Base-by-base conservation (phyloP, 495 filamentous ascomycete genomes). In the Aspergillus indologenus region DNA sequence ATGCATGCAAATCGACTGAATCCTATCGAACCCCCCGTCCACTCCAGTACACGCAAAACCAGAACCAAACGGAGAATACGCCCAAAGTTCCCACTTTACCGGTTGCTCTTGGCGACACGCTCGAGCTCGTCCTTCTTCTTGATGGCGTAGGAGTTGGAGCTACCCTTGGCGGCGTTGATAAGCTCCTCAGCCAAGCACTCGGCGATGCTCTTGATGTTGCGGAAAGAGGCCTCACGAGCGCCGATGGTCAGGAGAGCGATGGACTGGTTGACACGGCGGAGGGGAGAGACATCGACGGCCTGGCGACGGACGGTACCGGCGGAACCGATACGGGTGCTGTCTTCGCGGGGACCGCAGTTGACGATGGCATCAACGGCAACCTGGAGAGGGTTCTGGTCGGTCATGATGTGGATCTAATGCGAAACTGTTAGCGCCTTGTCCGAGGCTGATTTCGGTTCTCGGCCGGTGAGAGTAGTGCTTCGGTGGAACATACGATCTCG, bases 121-220 rank as follows among this genome's bases (percentile, higher is more conserved):
- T 98, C 94, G 81, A 99, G 78, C 88, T 99, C 95, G 78, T 99
- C 94, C 92, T 99, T 99, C 91, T 99, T 99, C 90, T 99, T 99
- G 85, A 99, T 99, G 63, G 94, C 94, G 75, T 98, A 99, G 63
- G 90, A 96, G 90, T 99, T 99, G 80, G 89, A 93, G 87, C 89
- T 92, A 67, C 94, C 94, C 90, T 99, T 99, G 75, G 95, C 94
- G 72, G 95, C 95, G 85, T 99, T 99, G 87, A 99, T 97, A 73
- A 99, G 86, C 85, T 99, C 94, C 81, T 99, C 94, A 75, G 94
- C 92, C 71, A 98, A 82, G 82, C 94, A 97, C 88, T 98, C 94
- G 69, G 94, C 92, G 64, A 88, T 91, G 74, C 87, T 91, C 91
- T 98, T 98, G 81, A 98, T 89, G 85, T 96, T 97, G 74, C 94